These are phyloP conservation scores for Populus alba DNA, from an alignment of 345 rosid species.

Conservation along the genomic window DNA sequence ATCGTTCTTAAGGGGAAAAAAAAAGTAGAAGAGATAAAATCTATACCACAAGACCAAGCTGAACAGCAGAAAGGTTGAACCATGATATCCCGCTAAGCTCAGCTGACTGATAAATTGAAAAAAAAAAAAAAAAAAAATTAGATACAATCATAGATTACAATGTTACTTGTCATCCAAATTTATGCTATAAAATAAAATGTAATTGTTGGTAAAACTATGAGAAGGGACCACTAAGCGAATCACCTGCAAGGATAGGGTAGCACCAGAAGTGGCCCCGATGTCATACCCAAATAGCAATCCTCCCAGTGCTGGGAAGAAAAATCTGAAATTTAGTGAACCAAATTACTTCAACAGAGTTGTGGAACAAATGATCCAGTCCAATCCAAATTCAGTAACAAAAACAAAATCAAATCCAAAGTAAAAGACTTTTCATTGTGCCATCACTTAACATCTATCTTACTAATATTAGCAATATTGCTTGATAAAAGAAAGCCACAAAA, in stretches of 20 bases:
- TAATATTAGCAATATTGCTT: too few relatives aligned
- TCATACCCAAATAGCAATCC: constrained; percentile 92
- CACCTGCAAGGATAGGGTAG: constrained; percentile 85
- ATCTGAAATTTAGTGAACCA: constrained; percentile 44
- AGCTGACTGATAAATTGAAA: constrained; percentile 50
- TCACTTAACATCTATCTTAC: too few relatives aligned
- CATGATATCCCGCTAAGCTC: constrained; percentile 86
- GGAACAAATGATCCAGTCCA: background rate
- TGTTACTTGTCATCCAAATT: background rate
- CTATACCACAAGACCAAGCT: constrained; percentile 90
- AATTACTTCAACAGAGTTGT: constrained; percentile 7
- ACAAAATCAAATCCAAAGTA: background rate
- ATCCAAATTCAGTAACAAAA: constrained; percentile 1
- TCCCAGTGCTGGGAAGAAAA: constrained; percentile 87
- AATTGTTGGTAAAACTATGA: background rate
- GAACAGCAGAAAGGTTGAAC: constrained; percentile 81
- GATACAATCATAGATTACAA: background rate
- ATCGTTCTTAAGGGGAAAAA: too few relatives aligned
- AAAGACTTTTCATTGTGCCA: too few relatives aligned
- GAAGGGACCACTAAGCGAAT: constrained; percentile 4
- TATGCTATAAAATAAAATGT: background rate
- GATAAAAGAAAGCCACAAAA: too few relatives aligned
- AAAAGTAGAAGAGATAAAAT: too few relatives aligned
- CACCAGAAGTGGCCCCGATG: constrained; percentile 97
- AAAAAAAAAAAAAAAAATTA: constrained; percentile 24